Evolutionary conservation across 148 eudicot species (phyloP).

Genomic region (Chenopodium berlandieri): DNA sequence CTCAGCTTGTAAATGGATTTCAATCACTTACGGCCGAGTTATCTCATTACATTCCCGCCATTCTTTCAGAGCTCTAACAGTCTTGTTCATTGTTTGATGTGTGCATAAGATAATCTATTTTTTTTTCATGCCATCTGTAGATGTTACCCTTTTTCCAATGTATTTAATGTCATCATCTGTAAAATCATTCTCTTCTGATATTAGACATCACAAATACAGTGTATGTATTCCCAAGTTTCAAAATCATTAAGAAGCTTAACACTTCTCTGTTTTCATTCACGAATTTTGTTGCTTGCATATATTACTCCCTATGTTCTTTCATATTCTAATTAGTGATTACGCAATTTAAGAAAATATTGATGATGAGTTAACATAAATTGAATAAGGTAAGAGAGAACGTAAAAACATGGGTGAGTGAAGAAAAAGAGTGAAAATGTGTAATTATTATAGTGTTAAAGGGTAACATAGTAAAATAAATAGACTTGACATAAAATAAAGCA

Average conservation of each 20-base stretch:
- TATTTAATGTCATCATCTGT: background rate
- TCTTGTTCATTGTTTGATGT: constrained; percentile 4
- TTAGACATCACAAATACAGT: background rate
- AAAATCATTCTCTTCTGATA: background rate
- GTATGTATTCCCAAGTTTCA: background rate
- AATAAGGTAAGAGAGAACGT: too few species aligned
- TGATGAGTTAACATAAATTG: too few species aligned
- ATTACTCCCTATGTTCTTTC: too few species aligned
- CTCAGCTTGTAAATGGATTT: constrained; percentile 96
- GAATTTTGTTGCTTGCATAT: background rate
- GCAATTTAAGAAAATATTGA: too few species aligned
- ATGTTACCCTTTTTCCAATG: background rate
- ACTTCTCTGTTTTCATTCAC: background rate
- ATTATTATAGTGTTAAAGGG: too few species aligned
- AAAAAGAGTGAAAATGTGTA: too few species aligned
- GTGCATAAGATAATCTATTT: constrained; percentile 1
- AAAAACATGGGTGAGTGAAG: too few species aligned
- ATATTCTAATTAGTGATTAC: too few species aligned
- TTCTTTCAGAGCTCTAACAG: constrained; percentile 79
- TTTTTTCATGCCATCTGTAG: background rate
- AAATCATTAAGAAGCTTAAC: background rate
- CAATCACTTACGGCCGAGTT: constrained; percentile 97
- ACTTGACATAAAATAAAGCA: too few species aligned
- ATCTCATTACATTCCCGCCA: constrained; percentile 98
- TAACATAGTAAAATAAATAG: too few species aligned